Evolutionary conservation across 257 asterid species (phyloP), one percentile per base, ranked within the genome.

Genomic region (Ilex aquifolium): DNA sequence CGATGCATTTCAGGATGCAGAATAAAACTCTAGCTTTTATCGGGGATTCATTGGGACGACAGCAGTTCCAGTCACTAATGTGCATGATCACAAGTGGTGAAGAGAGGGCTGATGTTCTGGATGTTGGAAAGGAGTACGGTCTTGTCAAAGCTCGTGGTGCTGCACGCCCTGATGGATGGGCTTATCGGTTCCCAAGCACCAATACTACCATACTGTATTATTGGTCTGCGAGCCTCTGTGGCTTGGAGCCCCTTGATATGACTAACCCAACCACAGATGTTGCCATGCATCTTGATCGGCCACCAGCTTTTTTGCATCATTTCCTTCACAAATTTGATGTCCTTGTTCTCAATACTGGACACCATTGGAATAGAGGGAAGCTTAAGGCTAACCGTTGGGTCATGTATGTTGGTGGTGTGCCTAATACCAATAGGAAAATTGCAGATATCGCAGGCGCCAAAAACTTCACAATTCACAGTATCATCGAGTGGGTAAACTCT

Each of bases 221-320:
- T 56, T 91, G 98, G 98, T 91, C 98, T 13, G 95, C 98, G 48
- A 91, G 95, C 66, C 95, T 91, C 14, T 81, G 89, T 56, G 94
- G 79, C 72, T 73, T 91, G 64, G 80, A 85, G 83, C 96, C 95
- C 57, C 75, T 88, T 36, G 53, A 82, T 56, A 31, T 32, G 0
- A 64, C 90, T 44, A 66, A 71, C 64, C 87, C 82, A 1, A 39
- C 10, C 59, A 81, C 88, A 15, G 71, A 82, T 36, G 11, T 77
- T 13, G 96, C 98, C 77, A 91, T 91, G 98, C 98, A 91, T 78
- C 86, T 91, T 44, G 96, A 91, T 69, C 95, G 86, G 0, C 95
- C 96, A 60, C 98, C 95, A 4, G 74, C 86, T 31, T 91, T 91
- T 75, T 53, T 91, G 63, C 74, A 71, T 63, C 88, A 65, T 32